Percentiles rank a stretch among this genome's conserved stretches.
These are phyloP conservation scores for Strigomonas culicis DNA, from an alignment of 208 protist species.

Conservation along the genomic window DNA sequence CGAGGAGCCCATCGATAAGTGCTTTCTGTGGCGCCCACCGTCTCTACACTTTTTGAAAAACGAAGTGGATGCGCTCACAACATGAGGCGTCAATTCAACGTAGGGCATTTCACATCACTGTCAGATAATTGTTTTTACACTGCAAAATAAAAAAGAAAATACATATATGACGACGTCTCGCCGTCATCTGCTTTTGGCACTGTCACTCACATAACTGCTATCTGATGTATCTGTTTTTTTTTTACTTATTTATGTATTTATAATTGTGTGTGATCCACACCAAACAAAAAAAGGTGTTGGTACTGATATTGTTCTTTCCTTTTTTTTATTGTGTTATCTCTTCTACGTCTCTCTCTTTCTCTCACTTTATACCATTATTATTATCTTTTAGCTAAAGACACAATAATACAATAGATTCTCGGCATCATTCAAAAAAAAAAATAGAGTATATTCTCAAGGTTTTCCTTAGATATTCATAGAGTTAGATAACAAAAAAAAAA, in stretches of 20 bases:
- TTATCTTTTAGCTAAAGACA: constrained; percentile 1
- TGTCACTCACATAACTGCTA: too few relatives aligned
- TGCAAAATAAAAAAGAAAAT: constrained; percentile 1
- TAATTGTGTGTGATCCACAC: constrained; percentile 4
- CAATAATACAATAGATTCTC: neutral
- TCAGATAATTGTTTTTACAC: neutral
- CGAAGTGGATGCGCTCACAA: neutral
- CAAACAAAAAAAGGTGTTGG: constrained; percentile 12
- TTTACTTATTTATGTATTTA: constrained; percentile 5
- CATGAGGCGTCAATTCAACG: neutral
- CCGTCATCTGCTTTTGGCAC: too few relatives aligned
- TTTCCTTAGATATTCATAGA: constrained; percentile 7
- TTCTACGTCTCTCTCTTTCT: constrained; percentile 3
- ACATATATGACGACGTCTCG: too few relatives aligned
- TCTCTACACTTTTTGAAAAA: constrained; percentile 1
- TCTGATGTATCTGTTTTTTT: constrained; percentile 13
- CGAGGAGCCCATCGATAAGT: too few relatives aligned
- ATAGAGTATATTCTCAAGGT: neutral
- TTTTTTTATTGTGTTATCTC: constrained; percentile 1
- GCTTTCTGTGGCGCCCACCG: too few relatives aligned
- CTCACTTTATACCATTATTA: constrained; percentile 7
- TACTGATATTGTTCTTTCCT: constrained; percentile 6
- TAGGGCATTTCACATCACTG: neutral
- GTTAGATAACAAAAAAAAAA: neutral
- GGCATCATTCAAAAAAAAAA: neutral